Evolutionary conservation across 441 rosid genomes (phyloP).

Genomic region (Populus hybrid): DNA sequence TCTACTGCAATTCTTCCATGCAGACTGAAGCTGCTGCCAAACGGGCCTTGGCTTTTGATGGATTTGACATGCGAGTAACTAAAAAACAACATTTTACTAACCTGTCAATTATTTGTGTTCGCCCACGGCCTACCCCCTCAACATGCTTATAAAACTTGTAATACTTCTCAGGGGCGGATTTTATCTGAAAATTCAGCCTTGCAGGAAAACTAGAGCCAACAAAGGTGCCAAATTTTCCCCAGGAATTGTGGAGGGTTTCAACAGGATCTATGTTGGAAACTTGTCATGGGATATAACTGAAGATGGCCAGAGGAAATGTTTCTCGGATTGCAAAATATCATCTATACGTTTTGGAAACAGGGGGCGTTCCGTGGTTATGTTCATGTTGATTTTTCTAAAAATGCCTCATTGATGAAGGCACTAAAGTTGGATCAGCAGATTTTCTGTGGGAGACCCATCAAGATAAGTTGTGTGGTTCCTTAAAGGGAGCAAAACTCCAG

Average conservation of each 20-base stretch:
- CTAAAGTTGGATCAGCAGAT: conserved; percentile 79
- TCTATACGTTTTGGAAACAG: conserved; percentile 71
- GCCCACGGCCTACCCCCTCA: neutral
- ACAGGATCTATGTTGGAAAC: conserved; percentile 78
- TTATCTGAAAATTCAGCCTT: conserved; percentile 75
- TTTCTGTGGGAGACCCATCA: conserved; percentile 70
- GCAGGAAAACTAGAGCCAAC: conserved; percentile 40
- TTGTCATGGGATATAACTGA: conserved; percentile 84
- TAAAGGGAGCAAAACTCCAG: conserved; percentile 31
- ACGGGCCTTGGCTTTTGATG: conserved; percentile 81
- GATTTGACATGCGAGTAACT: conserved; percentile 78
- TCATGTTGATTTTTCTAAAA: conserved; percentile 74
- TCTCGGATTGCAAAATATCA: conserved; percentile 63
- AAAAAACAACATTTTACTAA: conserved; percentile 1
- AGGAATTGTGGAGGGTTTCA: conserved; percentile 68
- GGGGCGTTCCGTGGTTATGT: conserved; percentile 74
- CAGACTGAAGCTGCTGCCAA: conserved; percentile 87
- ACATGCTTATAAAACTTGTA: conserved; percentile 18
- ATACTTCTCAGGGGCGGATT: conserved; percentile 63
- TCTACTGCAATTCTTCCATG: conserved; percentile 1
- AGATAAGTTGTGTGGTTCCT: conserved; percentile 79
- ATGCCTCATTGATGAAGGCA: conserved; percentile 55
- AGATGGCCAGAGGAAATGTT: conserved; percentile 56
- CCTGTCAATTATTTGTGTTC: neutral
- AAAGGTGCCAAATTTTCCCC: conserved; percentile 53